Base-by-base conservation (phyloP, 2,329 filamentous ascomycete species). In the Phaeosphaeriaceae sp. region DNA sequence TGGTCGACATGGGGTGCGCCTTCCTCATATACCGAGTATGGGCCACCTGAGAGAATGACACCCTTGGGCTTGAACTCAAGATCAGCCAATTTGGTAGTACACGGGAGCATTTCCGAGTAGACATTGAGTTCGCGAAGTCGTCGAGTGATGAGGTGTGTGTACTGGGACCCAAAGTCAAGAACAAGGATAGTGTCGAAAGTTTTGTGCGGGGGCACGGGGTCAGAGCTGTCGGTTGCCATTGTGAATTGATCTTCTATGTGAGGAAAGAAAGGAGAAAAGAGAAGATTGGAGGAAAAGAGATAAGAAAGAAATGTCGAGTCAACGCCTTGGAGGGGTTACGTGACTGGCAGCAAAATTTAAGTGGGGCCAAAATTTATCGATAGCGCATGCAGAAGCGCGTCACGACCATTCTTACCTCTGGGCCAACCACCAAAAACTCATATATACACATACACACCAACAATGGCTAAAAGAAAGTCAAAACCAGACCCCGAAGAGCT, bases 21-120 rank as follows among this genome's bases (percentile, higher is more conserved):
- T 26, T 86, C 77, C 47, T 92, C 89, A 68, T 96, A 96, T 44
- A 97, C 92, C 2, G 88, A 92, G 73, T 84, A 87, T 12, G 84
- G 84, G 33, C 87, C 86, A 54, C 88, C 88, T 7, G 85, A 88
- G 8, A 92, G 78, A 48, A 96, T 88, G 57, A 97, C 86, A 61
- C 92, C 93, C 69, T 88, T 89, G 16, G 93, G 93, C 69, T 86
- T 91, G 80, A 83, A 96, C 38, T 80, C 71, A 28, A 96, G 81
- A 47, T 94, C 89, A 6, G 83, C 78, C 17, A 95, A 75, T 79
- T 93, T 93, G 65, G 88, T 86, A 37, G 88, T 95, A 76, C 92
- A 96, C 17, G 89, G 89, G 35, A 95, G 84, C 87, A 96, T 88
- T 78, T 96, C 92, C 54, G 86, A 86, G 79, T 89, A 96, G 72